phyloP scores from a whole-genome alignment of 2,329 filamentous ascomycete species.

The Colletotrichum magnum region DNA sequence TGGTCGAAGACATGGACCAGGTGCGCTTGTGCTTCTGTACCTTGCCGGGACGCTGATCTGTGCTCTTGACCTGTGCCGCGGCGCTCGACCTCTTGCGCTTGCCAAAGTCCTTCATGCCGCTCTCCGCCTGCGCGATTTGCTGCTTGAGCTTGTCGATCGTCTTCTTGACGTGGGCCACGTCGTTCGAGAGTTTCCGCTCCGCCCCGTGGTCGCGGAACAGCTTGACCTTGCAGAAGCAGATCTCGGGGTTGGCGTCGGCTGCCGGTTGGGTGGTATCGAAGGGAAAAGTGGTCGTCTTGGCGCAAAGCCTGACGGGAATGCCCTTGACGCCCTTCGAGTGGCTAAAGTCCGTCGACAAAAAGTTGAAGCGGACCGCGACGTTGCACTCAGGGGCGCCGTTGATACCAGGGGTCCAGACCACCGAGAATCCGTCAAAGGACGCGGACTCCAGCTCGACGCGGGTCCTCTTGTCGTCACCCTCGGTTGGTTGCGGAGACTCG shows the following conservation, averaged over 20 bases:
- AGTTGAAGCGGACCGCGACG: constrained; percentile 96
- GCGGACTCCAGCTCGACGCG: constrained; percentile 80
- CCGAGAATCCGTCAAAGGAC: constrained; percentile 94
- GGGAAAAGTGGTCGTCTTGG: constrained; percentile 83
- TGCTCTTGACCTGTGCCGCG: constrained; percentile 58
- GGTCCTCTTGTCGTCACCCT: constrained; percentile 76
- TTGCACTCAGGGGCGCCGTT: constrained; percentile 82
- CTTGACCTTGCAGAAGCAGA: constrained; percentile 97
- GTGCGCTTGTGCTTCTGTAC: constrained; percentile 91
- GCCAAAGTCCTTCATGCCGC: constrained; percentile 75
- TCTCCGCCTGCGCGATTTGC: constrained; percentile 85
- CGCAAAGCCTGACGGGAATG: constrained; percentile 92
- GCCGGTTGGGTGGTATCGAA: constrained; percentile 64
- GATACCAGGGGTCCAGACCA: constrained; percentile 85
- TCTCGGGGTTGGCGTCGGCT: constrained; percentile 70
- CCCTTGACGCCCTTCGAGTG: constrained; percentile 99
- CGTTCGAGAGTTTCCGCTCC: constrained; percentile 94
- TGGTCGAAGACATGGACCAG: constrained; percentile 92
- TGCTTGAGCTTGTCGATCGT: constrained; percentile 96
- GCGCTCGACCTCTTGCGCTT: constrained; percentile 73
- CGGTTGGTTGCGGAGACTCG: constrained; percentile 71
- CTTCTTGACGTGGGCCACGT: constrained; percentile 95
- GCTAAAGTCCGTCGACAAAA: constrained; percentile 97
- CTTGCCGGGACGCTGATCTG: constrained; percentile 80
- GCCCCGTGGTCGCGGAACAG: constrained; percentile 96